Conservation (phyloP, 2,329 filamentous ascomycete species). For the Fusarium sp. region DNA sequence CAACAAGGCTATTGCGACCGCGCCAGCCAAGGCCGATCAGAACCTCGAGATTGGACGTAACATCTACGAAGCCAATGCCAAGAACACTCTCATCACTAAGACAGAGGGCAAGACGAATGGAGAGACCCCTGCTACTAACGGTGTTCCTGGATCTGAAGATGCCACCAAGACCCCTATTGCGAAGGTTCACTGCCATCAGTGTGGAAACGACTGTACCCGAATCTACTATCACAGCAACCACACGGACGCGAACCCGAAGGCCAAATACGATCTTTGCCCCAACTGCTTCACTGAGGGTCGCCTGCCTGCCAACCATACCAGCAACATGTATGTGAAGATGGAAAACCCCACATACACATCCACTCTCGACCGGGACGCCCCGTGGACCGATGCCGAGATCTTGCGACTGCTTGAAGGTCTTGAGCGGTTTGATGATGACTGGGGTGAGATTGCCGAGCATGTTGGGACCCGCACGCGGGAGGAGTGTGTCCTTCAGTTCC, state of each 20-base stretch:
- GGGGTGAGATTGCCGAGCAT: constrained; percentile 91
- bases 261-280: constrained; percentile 90
- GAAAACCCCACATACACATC: constrained; percentile 88
- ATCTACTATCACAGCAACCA: constrained; percentile 71
- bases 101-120: constrained; percentile 80
- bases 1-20: constrained; percentile 73
- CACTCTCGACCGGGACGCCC: constrained; percentile 83
- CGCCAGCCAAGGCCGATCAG: constrained; percentile 80
- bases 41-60: constrained; percentile 95
- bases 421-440: constrained; percentile 95
- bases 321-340: constrained; percentile 86
- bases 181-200: constrained; percentile 88
- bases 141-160: constrained; percentile 68
- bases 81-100: constrained; percentile 78
- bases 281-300: constrained; percentile 89
- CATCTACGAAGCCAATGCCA: constrained; percentile 92
- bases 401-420: constrained; percentile 91
- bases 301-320: constrained; percentile 82
- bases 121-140: constrained; percentile 76
- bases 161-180: constrained; percentile 73
- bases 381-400: constrained; percentile 92
- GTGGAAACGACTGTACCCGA: constrained; percentile 86
- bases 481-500: constrained; percentile 96
- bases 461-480: constrained; percentile 92
- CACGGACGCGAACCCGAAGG: constrained; percentile 69